Evolutionary conservation across 2,329 filamentous ascomycete genomes (phyloP), one percentile per base, ranked within the genome.

Genomic region (Colletotrichum sp.): DNA sequence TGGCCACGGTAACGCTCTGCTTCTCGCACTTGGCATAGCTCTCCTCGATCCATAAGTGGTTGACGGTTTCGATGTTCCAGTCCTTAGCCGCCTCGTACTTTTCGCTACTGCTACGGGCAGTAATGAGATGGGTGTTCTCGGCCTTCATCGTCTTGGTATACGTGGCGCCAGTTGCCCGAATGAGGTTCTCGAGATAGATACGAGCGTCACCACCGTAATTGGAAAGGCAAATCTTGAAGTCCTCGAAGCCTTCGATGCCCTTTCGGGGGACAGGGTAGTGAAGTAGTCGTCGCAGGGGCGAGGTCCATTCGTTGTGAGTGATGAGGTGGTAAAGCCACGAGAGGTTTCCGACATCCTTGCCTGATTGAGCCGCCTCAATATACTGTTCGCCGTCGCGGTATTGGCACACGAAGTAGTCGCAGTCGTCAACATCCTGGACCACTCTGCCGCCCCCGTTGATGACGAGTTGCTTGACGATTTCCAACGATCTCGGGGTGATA

Each of bases 11-110:
- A 27, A 96, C 86, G 1, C 91, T 91, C 82, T 95, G 94, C 74
- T 94, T 87, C 81, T 94, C 90, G 87, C 96, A 98, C 82, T 94
- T 95, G 3, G 96, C 95, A 82, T 98, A 99, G 84, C 96, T 98
- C 82, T 99, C 97, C 84, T 99, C 97, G 61, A 99, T 90, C 97
- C 97, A 99, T 1, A 99, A 89, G 82, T 99, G 97, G 83, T 98
- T 99, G 80, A 98, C 88, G 80, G 98, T 94, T 72, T 95, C 88
- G 71, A 98, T 93, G 69, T 94, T 94, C 97, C 97, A 99, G 85
- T 98, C 97, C 77, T 92, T 91, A 0, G 97, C 97, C 2, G 97
- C 97, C 48, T 94, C 93, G 83, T 95, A 98, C 85, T 99, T 99
- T 82, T 98, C 97, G 81, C 96, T 98, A 72, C 92, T 92, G 74